Evolutionary conservation across 2,329 filamentous ascomycete genomes (phyloP), one percentile per base, ranked within the genome.

Genomic region (Xylaria sp.): DNA sequence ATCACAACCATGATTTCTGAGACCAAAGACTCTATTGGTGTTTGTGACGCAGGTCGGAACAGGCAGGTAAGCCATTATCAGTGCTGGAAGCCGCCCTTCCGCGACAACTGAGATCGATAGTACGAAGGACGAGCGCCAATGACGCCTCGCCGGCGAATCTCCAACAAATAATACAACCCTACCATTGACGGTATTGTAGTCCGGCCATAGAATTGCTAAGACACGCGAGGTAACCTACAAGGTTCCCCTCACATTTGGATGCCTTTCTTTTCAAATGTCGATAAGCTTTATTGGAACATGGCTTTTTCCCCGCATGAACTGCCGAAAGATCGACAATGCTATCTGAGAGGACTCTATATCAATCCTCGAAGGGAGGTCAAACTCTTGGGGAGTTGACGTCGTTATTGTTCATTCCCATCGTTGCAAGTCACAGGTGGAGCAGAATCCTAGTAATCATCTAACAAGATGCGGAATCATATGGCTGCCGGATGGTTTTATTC

Each of bases 401-500:
- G 42, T 53, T 21, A 32, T 53, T 21, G 29, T 21, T 54, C 16
- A 54, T 18, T 10, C 9, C 6, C 23, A 16, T 27, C 23, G 21
- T 54, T 4, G 5, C 27, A n/a, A 1, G 13, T 32, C 25, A 37
- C 27, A 61, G 9, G 5, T 4, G 23, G 10, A 35, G 57, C 3
- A 44, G 18, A 32, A 8, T 12, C 3, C 18, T 53, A 9, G n/a
- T 5, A 42, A 53, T 18, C n/a, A 27, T 29, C 25, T 18, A n/a
- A 29, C 27, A 68, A 64, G 54, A 73, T 73, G 71, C 60, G 63
- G 60, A 75, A 71, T 67, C 44, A 72, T 53, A 73, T 73, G 71
- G 71, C 63, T 18, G 70, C 70, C 3, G 71, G 71, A 25, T 72
- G 71, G 71, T 72, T 73, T 48, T 73, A 73, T 66, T 80, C 79